Base-by-base conservation (phyloP, 1,284 basidiomycete species). In the Ustilago trichophora region DNA sequence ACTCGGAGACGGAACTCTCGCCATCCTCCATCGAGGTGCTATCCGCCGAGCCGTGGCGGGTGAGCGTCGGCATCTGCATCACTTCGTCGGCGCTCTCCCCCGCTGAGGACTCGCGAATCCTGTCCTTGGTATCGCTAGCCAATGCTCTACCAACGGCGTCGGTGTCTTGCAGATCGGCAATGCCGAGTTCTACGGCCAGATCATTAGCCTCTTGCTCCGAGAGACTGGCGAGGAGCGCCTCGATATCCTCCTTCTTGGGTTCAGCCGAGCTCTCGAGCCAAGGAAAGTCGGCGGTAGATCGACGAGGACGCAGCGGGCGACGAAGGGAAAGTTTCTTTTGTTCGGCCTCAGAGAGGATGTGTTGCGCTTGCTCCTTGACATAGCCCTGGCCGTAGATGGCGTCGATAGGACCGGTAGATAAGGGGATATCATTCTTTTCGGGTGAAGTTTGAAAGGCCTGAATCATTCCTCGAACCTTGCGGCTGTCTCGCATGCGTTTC, bases 401-500 rank as follows among this genome's bases (percentile, higher is more conserved):
- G 16, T 65, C 49, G 37, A 63, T 48, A 7, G 53, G 47, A 7
- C 26, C 25, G 19, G 43, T 49, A 13, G 55, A 35, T 38, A 52
- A 46, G 13, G 51, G 33, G n/a, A n/a, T n/a, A n/a, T n/a, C n/a
- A n/a, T n/a, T n/a, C n/a, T n/a, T n/a, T 4, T 52, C 34, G 6
- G 59, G 60, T 35, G 60, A 62, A 16, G 57, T 58, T 52, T 77
- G 70, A 45, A 77, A 77, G 8, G 66, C 66, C 12, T 62, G 52
- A 24, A 77, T 77, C 60, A 77, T 75, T 6, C 71, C 69, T 13
- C 49, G 46, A 9, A 77, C 70, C 32, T 63, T 65, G 13, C 65
- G 59, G 26, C 68, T 71, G 47, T 77, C 73, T n/a, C 72, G 63
- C 56, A 76, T 59, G 31, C 73, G 67, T 40, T 74, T 76, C 13